These are phyloP conservation scores for Chenopodium album DNA, from an alignment of 148 eudicot genomes.

Conservation along the genomic window DNA sequence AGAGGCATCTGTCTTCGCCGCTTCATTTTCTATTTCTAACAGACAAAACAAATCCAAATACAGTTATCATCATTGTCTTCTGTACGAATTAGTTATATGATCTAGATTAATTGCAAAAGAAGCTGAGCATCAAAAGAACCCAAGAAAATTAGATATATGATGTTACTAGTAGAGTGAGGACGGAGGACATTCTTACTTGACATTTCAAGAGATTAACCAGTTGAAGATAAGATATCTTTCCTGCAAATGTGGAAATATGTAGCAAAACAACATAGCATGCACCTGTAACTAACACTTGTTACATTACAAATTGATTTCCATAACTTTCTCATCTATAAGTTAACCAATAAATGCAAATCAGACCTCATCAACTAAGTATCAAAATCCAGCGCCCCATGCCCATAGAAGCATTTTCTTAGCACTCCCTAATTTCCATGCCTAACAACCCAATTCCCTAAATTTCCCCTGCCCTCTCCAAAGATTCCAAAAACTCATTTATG, in stretches of 20 bases:
- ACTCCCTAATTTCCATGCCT: background rate
- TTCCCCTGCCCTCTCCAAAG: background rate
- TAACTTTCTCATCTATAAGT: background rate
- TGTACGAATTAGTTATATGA: background rate
- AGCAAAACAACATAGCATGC: constrained; percentile 36
- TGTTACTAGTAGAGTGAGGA: constrained; percentile 24
- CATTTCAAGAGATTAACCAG: constrained; percentile 39
- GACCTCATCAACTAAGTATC: background rate
- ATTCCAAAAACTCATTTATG: background rate
- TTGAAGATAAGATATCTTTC: constrained; percentile 40
- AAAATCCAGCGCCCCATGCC: background rate
- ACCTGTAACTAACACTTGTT: background rate
- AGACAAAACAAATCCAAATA: constrained; percentile 23
- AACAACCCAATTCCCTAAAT: background rate
- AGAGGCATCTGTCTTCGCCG: constrained; percentile 37
- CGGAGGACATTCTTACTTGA: constrained; percentile 47
- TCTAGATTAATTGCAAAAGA: constrained; percentile 8
- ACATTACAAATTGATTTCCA: background rate
- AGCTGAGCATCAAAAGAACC: background rate
- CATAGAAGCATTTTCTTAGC: background rate
- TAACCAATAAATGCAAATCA: background rate
- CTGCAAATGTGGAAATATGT: constrained; percentile 47
- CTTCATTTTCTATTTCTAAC: constrained; percentile 48
- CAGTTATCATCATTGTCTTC: constrained; percentile 9
- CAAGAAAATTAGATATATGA: constrained; percentile 6